These are phyloP conservation scores for Alternaria brassicae DNA, from an alignment of 2,329 filamentous ascomycete genomes.

Conservation along the genomic window DNA sequence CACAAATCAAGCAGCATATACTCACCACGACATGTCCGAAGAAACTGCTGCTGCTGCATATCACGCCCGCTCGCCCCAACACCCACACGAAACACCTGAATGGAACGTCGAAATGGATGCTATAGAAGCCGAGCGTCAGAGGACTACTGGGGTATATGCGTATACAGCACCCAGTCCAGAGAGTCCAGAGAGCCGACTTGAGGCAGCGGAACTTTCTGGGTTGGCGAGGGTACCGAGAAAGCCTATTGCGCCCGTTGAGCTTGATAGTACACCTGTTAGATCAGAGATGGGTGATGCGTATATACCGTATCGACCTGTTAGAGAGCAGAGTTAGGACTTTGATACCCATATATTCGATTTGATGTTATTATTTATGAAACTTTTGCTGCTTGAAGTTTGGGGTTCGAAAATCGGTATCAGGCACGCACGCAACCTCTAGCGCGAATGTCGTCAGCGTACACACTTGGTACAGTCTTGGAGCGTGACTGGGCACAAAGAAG, in stretches of 20 bases:
- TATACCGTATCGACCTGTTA: constrained; percentile 17
- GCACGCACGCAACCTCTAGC: too few species aligned
- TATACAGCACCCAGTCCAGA: neutral
- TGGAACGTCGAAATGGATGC: constrained; percentile 36
- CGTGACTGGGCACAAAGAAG: too few species aligned
- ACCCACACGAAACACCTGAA: constrained; percentile 24
- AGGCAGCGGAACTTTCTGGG: constrained; percentile 21
- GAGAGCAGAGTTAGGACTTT: neutral
- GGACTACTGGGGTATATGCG: constrained; percentile 3
- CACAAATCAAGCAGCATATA: neutral
- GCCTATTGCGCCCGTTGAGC: constrained; percentile 26
- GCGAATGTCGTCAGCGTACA: too few species aligned
- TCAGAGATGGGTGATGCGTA: constrained; percentile 25
- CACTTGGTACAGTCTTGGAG: too few species aligned
- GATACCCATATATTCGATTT: neutral
- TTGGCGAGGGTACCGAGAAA: constrained; percentile 25
- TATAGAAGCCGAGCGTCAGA: constrained; percentile 20
- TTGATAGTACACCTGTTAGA: constrained; percentile 21
- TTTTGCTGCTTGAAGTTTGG: too few species aligned
- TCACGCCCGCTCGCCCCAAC: neutral
- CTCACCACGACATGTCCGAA: neutral
- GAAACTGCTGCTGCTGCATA: neutral
- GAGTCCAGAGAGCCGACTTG: neutral
- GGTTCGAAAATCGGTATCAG: too few species aligned
- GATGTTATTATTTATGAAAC: neutral